These are phyloP conservation scores for Xylariaceae sp. DNA, from an alignment of 2,329 filamentous ascomycete genomes.

Conservation along the genomic window DNA sequence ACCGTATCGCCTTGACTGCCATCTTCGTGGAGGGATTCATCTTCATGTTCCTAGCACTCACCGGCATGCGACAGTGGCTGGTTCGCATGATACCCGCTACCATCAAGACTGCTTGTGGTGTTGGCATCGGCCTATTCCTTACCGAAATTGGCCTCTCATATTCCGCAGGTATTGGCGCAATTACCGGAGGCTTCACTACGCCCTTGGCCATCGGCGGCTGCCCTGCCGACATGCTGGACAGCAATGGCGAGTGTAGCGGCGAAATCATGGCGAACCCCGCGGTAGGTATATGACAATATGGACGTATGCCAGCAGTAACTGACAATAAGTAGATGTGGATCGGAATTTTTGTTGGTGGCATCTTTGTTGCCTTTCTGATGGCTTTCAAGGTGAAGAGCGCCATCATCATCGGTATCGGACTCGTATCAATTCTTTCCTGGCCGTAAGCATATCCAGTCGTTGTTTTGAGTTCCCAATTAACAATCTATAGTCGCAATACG, in stretches of 20 bases:
- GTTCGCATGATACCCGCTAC: constrained; percentile 60
- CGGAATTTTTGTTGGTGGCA: constrained; percentile 72
- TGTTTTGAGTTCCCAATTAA: constrained; percentile 14
- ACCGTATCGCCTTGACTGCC: constrained; percentile 56
- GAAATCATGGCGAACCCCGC: constrained; percentile 74
- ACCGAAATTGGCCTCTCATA: constrained; percentile 67
- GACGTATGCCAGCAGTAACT: constrained; percentile 10
- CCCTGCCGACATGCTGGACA: constrained; percentile 47
- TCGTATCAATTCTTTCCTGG: constrained; percentile 72
- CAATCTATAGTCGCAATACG: constrained; percentile 51
- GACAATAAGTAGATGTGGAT: constrained; percentile 63
- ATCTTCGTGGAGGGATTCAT: constrained; percentile 62
- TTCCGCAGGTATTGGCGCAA: constrained; percentile 73
- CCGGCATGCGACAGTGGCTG: constrained; percentile 69
- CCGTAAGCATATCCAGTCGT: constrained; percentile 44
- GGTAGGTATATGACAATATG: constrained; percentile 34
- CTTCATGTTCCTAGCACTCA: constrained; percentile 58
- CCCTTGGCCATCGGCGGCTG: constrained; percentile 77
- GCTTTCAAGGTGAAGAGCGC: constrained; percentile 70
- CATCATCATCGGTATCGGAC: constrained; percentile 65
- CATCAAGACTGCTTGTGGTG: constrained; percentile 60
- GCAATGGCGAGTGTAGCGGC: constrained; percentile 46
- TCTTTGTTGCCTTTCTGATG: constrained; percentile 77
- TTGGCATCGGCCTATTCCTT: constrained; percentile 60
- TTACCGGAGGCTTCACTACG: constrained; percentile 65